Evolutionary conservation across 768 basidiomycete species (phyloP).

Genomic region (Russula abietina): DNA sequence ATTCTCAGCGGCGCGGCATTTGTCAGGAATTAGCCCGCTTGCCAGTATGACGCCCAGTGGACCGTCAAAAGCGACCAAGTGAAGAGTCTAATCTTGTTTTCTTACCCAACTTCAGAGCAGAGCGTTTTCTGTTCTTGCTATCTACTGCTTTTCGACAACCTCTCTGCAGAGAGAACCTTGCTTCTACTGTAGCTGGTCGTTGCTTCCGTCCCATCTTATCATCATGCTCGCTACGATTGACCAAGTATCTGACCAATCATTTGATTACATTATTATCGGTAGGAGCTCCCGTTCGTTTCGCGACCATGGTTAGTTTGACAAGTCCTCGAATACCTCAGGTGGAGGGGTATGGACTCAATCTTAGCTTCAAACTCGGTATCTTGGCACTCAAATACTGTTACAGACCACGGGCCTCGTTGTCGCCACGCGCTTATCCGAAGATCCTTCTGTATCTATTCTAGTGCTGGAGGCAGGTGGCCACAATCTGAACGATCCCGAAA

Average conservation of each 20-base stretch:
- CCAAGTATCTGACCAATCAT: constrained; percentile 17
- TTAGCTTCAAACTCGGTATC: neutral
- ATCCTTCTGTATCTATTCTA: constrained; percentile 19
- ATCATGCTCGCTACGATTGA: constrained; percentile 23
- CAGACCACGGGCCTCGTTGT: constrained; percentile 23
- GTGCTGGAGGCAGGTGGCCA: constrained; percentile 21
- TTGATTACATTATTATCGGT: constrained; percentile 26
- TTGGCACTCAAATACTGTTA: neutral
- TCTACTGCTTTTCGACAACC: neutral
- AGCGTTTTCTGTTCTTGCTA: no score
- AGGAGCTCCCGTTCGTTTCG: neutral
- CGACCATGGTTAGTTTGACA: neutral
- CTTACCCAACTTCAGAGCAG: no score
- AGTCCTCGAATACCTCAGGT: constrained; percentile 1
- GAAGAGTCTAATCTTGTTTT: no score
- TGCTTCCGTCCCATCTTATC: neutral
- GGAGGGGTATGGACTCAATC: constrained; percentile 8
- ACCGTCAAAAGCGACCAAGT: no score
- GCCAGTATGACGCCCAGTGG: no score
- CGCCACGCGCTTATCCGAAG: constrained; percentile 22
- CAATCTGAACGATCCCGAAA: constrained; percentile 18
- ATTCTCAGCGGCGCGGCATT: no score
- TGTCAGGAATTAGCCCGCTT: no score
- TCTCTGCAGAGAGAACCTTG: neutral
- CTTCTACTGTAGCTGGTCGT: neutral